Evolutionary conservation across 805 yeast genomes (phyloP).

Genomic region (Starmera dryadoides): DNA sequence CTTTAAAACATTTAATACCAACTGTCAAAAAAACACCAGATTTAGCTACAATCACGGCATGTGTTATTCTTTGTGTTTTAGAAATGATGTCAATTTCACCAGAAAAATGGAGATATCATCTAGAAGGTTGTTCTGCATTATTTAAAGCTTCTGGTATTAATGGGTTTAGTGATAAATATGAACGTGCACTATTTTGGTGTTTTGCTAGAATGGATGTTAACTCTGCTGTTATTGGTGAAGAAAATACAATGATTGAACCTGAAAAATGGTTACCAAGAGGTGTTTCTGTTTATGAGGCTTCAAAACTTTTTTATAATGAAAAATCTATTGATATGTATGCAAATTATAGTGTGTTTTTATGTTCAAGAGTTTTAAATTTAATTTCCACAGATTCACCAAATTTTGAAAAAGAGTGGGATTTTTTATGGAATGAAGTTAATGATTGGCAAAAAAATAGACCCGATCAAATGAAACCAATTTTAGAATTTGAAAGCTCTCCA

Average conservation of each 20-base stretch:
- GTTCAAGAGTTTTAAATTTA: slow-evolving; percentile 29
- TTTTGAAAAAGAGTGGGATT: slow-evolving; percentile 32
- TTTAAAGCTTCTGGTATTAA: slow-evolving; percentile 30
- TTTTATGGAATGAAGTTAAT: slow-evolving; percentile 30
- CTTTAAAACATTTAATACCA: slow-evolving; percentile 27
- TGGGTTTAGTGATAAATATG: slow-evolving; percentile 28
- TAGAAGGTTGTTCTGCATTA: slow-evolving; percentile 31
- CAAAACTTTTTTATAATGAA: slow-evolving; percentile 18
- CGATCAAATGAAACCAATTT: slow-evolving; percentile 25
- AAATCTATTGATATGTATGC: slow-evolving; percentile 28
- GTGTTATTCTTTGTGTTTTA: slow-evolving; percentile 34
- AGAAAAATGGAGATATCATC: slow-evolving; percentile 30
- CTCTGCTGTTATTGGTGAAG: slow-evolving; percentile 29
- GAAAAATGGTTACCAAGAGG: slow-evolving; percentile 29
- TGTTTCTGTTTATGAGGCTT: slow-evolving; percentile 16
- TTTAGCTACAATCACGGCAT: slow-evolving; percentile 25
- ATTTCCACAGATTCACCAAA: slow-evolving; percentile 18
- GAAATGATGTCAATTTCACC: slow-evolving; percentile 35
- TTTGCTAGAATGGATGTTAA: slow-evolving; percentile 35
- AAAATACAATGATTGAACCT: slow-evolving; percentile 27
- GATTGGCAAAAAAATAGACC: slow-evolving; percentile 33
- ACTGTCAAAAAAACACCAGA: slow-evolving; percentile 25
- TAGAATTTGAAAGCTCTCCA: slow-evolving; percentile 25
- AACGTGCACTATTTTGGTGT: slow-evolving; percentile 36
- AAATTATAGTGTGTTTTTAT: slow-evolving; percentile 31